A percentile compares a stretch with the other conserved stretches of the same genome.
Conservation (phyloP, 257 asterid genomes). For the Nicotiana benthamiana region DNA sequence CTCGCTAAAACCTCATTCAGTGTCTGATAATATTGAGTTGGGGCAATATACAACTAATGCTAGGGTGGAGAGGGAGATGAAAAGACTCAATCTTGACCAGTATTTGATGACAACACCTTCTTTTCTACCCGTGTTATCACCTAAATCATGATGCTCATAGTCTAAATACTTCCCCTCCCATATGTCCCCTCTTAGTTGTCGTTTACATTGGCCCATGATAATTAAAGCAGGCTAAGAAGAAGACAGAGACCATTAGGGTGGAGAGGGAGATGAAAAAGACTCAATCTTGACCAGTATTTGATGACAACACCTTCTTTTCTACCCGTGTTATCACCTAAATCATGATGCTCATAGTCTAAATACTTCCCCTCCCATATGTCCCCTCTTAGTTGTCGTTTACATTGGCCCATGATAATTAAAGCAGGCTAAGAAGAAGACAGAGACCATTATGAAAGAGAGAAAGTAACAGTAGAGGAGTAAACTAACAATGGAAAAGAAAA, state of each 20-base stretch:
- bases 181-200: background rate
- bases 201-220: background rate
- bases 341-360: no score
- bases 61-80: background rate
- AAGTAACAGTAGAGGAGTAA: background rate
- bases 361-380: background rate
- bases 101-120: background rate
- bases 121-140: background rate
- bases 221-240: background rate
- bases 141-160: background rate
- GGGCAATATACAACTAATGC: background rate
- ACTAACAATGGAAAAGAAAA: background rate
- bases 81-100: background rate
- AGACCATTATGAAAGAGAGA: background rate
- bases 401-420: background rate
- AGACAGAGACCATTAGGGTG: background rate
- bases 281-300: background rate
- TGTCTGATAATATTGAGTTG: background rate
- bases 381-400: background rate
- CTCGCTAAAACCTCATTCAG: background rate
- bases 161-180: background rate
- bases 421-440: background rate
- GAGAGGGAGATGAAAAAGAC: slow-evolving; percentile 9
- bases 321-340: no score
- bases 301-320: background rate